Percentiles rank a stretch among this genome's conserved stretches.
Evolutionary conservation across 1,284 basidiomycete genomes (phyloP).

Genomic region (Taiwanofungus camphoratus): DNA sequence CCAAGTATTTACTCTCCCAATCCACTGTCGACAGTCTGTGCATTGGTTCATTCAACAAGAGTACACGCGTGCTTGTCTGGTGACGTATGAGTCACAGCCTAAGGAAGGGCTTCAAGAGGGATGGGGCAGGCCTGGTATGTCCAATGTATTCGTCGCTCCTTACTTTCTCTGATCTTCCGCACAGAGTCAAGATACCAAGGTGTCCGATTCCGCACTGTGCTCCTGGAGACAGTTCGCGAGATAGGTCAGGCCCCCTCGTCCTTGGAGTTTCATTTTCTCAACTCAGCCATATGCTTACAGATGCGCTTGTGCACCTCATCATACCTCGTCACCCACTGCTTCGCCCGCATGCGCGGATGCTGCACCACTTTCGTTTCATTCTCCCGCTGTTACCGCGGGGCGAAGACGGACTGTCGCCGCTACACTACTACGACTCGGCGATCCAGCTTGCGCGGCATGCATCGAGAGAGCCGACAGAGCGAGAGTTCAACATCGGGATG

Average conservation of each 20-base stretch:
- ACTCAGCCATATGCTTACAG: constrained; percentile 28
- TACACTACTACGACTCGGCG: constrained; percentile 73
- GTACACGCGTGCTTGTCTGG: constrained; percentile 71
- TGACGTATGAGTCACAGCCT: constrained; percentile 73
- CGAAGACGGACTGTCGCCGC: constrained; percentile 52
- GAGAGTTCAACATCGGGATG: constrained; percentile 65
- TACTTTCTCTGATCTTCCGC: background rate
- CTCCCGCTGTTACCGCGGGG: constrained; percentile 59
- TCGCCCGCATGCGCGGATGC: constrained; percentile 64
- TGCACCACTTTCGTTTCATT: constrained; percentile 69
- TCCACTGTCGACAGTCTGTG: constrained; percentile 47
- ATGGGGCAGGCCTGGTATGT: constrained; percentile 73
- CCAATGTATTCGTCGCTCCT: background rate
- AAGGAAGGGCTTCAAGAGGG: constrained; percentile 69
- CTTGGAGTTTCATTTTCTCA: constrained; percentile 1
- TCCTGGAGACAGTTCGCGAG: constrained; percentile 60
- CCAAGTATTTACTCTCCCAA: constrained; percentile 1
- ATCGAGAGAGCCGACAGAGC: constrained; percentile 57
- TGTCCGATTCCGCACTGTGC: constrained; percentile 53
- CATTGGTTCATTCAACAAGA: constrained; percentile 73
- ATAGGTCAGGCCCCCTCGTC: constrained; percentile 44
- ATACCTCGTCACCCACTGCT: constrained; percentile 57
- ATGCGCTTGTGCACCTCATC: constrained; percentile 56
- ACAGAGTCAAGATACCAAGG: constrained; percentile 54
- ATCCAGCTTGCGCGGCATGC: constrained; percentile 72